These are phyloP conservation scores for Asclepias syriaca DNA, from an alignment of 257 asterid genomes.

Conservation along the genomic window DNA sequence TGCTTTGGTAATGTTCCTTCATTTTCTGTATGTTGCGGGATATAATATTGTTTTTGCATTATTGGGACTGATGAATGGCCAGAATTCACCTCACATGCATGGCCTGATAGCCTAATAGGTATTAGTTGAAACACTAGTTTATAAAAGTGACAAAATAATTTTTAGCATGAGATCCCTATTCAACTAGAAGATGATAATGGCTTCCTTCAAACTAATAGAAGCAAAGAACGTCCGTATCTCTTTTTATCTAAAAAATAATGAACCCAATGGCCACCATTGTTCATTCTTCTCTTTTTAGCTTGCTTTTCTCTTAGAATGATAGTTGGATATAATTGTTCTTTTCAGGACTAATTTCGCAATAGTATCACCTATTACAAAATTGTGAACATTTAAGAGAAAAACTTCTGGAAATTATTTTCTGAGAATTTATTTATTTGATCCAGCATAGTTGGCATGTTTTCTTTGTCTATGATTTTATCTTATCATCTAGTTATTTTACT, in stretches of 20 bases:
- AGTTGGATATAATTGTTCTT: background rate
- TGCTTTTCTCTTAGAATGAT: background rate
- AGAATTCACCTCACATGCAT: too few species aligned
- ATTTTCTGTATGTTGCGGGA: background rate
- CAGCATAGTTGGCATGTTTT: background rate
- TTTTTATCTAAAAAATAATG: background rate
- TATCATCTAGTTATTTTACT: background rate
- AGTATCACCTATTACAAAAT: background rate
- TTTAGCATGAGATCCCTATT: background rate
- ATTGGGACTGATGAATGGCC: background rate
- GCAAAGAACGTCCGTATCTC: background rate
- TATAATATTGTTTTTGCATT: background rate
- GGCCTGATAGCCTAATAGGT: background rate
- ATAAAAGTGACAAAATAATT: background rate
- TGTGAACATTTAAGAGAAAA: background rate
- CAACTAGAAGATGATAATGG: background rate
- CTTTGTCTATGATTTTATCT: background rate
- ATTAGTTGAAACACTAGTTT: background rate
- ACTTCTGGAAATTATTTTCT: background rate
- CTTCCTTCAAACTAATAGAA: background rate
- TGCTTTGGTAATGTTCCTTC: slow-evolving; percentile 58
- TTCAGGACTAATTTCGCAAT: background rate
- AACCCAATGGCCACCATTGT: background rate
- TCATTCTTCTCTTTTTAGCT: background rate
- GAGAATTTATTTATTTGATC: slow-evolving; percentile 4